Evolutionary conservation across 345 rosid genomes (phyloP).

Genomic region (Syzygium grande): DNA sequence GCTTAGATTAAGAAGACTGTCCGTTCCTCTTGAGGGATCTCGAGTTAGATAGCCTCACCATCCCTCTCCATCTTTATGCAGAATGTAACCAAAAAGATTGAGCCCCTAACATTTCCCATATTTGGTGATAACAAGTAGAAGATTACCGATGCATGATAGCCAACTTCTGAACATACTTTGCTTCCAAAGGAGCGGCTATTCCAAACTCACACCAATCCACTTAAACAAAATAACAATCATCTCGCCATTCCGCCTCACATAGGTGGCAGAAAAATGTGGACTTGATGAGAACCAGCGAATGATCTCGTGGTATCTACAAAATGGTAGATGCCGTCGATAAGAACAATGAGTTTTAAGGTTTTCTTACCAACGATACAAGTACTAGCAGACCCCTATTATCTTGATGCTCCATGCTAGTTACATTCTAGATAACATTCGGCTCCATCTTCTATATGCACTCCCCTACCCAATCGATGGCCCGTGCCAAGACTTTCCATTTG

Average conservation of each 20-base stretch:
- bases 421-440: slow-evolving; percentile 28
- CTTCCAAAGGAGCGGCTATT: neutral
- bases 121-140: neutral
- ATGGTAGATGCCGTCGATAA: too few relatives aligned
- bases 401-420: neutral
- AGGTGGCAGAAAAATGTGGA: too few relatives aligned
- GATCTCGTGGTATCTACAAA: too few relatives aligned
- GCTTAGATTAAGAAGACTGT: neutral
- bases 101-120: neutral
- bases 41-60: neutral
- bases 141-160: neutral
- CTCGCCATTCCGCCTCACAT: too few relatives aligned
- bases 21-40: neutral
- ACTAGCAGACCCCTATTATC: neutral
- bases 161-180: neutral
- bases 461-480: slow-evolving; percentile 9
- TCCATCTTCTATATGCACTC: slow-evolving; percentile 16
- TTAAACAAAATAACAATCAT: too few relatives aligned
- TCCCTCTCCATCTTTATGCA: neutral
- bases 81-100: neutral
- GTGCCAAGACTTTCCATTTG: slow-evolving; percentile 5
- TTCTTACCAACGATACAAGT: too few relatives aligned
- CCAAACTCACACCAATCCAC: too few relatives aligned
- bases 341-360: too few relatives aligned
- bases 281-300: too few relatives aligned